Evolutionary conservation across 352 stramenopile species (phyloP).

Genomic region (Phytophthora hybrid): DNA sequence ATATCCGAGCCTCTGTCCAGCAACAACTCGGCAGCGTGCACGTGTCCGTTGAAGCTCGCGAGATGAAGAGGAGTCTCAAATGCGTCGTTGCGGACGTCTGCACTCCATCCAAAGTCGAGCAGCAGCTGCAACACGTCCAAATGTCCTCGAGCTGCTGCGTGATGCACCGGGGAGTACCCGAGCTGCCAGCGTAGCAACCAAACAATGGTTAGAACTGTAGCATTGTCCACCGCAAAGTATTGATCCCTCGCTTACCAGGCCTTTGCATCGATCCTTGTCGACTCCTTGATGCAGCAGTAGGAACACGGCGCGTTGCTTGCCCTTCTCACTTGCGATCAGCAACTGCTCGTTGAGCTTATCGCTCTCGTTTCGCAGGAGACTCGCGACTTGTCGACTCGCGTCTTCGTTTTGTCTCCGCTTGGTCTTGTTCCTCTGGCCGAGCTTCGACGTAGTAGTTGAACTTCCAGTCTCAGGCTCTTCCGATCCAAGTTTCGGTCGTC

Average conservation of each 20-base stretch:
- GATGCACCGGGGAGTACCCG: constrained; percentile 74
- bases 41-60: constrained; percentile 68
- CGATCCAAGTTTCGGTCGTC: not conserved
- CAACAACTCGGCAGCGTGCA: constrained; percentile 61
- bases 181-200: constrained; percentile 34
- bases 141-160: constrained; percentile 72
- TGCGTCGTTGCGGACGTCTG: constrained; percentile 54
- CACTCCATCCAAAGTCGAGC: constrained; percentile 69
- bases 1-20: constrained; percentile 67
- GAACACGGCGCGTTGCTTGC: constrained; percentile 70
- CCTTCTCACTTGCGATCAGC: constrained; percentile 77
- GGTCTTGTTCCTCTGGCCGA: constrained; percentile 13
- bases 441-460: not conserved
- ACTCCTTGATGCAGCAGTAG: constrained; percentile 76
- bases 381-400: constrained; percentile 46
- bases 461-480: constrained; percentile 5
- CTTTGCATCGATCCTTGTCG: constrained; percentile 62
- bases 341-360: constrained; percentile 65
- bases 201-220: constrained; percentile 10
- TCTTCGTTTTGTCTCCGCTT: constrained; percentile 29
- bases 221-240: not conserved
- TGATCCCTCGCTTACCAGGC: constrained; percentile 52
- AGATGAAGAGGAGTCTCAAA: constrained; percentile 79
- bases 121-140: constrained; percentile 72
- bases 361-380: constrained; percentile 47